Conservation (phyloP, 176 grass and related monocot genomes). For the Hsuehochloa calcarea region DNA sequence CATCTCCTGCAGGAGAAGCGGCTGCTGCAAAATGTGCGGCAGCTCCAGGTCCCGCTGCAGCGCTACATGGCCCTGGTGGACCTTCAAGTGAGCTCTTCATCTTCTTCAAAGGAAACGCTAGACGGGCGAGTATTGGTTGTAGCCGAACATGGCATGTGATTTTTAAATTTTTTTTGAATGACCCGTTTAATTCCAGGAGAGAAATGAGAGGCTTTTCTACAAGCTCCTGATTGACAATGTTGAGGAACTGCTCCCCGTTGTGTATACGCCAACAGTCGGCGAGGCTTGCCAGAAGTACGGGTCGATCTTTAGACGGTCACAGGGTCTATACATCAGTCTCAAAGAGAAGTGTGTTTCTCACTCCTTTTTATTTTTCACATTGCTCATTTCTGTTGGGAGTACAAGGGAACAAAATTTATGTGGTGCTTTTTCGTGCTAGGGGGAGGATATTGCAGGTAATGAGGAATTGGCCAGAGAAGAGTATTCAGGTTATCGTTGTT, state of each 20-base stretch:
- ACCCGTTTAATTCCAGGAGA: slow-evolving; percentile 51
- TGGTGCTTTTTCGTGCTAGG: slow-evolving; percentile 26
- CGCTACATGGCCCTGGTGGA: slow-evolving; percentile 83
- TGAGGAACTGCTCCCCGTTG: slow-evolving; percentile 84
- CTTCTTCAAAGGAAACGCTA: background rate
- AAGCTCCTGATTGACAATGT: slow-evolving; percentile 89
- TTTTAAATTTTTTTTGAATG: background rate
- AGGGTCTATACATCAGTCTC: slow-evolving; percentile 84
- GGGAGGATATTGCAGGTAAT: slow-evolving; percentile 76
- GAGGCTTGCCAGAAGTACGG: slow-evolving; percentile 97
- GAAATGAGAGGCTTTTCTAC: slow-evolving; percentile 84
- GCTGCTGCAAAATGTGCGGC: slow-evolving; percentile 75
- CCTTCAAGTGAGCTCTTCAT: slow-evolving; percentile 50
- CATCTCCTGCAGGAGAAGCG: slow-evolving; percentile 67
- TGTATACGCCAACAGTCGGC: slow-evolving; percentile 96
- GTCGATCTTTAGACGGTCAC: slow-evolving; percentile 67
- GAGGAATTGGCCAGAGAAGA: slow-evolving; percentile 95
- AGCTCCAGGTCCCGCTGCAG: slow-evolving; percentile 67
- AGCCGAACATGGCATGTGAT: background rate
- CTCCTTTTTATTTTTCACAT: background rate
- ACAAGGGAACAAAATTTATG: background rate
- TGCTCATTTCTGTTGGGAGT: background rate
- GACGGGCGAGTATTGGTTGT: background rate
- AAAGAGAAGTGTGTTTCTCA: slow-evolving; percentile 66
- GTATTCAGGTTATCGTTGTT: slow-evolving; percentile 89